These are phyloP conservation scores for Phoenix roebelenii DNA, from an alignment of 176 grass and related monocot genomes.

Conservation along the genomic window DNA sequence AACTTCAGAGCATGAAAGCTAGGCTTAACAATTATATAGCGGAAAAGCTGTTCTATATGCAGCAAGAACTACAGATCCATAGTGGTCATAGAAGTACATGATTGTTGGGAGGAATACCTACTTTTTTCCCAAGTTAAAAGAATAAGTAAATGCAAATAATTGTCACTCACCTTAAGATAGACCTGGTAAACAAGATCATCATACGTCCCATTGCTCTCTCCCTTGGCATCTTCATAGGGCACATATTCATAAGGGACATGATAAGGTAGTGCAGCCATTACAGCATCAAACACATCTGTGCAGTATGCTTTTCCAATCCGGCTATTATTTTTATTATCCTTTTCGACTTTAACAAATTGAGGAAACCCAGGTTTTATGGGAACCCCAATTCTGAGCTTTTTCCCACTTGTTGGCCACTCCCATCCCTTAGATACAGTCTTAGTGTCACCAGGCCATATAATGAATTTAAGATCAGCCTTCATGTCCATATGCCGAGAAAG, in stretches of 20 bases:
- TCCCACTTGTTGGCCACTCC: constrained; percentile 40
- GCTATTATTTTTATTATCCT: neutral
- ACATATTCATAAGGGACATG: neutral
- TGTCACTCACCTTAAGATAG: constrained; percentile 33
- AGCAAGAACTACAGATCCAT: no score
- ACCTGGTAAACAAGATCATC: constrained; percentile 64
- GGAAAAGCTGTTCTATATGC: no score
- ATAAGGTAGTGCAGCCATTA: constrained; percentile 27
- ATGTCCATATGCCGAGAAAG: constrained; percentile 12
- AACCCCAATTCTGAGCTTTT: constrained; percentile 30
- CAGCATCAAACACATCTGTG: constrained; percentile 46
- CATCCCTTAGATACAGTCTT: constrained; percentile 40
- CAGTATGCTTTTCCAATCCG: constrained; percentile 18
- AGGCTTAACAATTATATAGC: no score
- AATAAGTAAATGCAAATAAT: constrained; percentile 1
- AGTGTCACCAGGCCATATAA: constrained; percentile 42
- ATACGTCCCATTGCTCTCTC: constrained; percentile 42
- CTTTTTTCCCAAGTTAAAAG: neutral
- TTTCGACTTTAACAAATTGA: constrained; percentile 25
- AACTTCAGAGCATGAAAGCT: no score
- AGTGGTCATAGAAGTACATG: no score
- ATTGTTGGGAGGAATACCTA: no score
- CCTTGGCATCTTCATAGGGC: constrained; percentile 22
- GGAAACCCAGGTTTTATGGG: constrained; percentile 45
- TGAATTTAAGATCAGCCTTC: constrained; percentile 12